Evolutionary conservation across 2,329 filamentous ascomycete genomes (phyloP), one percentile per base, ranked within the genome.

Genomic region (Zelopaecilomyces penicillatus): DNA sequence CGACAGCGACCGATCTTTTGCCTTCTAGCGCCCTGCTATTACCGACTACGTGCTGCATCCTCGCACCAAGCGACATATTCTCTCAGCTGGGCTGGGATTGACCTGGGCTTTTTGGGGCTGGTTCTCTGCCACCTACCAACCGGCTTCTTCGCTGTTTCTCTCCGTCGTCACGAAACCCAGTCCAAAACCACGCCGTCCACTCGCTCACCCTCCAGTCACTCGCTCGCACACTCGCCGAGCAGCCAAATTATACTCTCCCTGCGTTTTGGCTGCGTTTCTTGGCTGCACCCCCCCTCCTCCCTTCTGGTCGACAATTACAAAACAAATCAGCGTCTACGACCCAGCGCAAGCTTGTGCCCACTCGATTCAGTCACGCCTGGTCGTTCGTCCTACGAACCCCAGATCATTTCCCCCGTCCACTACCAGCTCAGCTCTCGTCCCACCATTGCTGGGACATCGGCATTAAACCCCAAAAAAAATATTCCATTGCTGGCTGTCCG

Each of bases 391-490:
- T 51, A 51, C 54, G 27, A 48, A 54, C 51, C 52, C 52, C 53
- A 53, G 53, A 54, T 47, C 43, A 50, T 55, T 48, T 55, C 53
- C 54, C 52, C 48, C 51, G 40, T 46, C 48, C 45, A 46, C 47
- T 47, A 45, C 50, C 51, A 50, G 54, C 52, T 56, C 56, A 57
- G 56, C 56, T 59, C 50, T 54, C 54, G 61, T 63, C 57, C 57
- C 57, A 59, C 57, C 57, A 45, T 46, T 37, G 36, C 34, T 39
- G 30, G 40, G 36, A 26, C 31, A 37, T 44, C 31, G 19, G 19
- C 19, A 19, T 34, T 34, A 9, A 41, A 38, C 28, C 28, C 30
- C 29, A 30, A 43, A 44, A 48, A 50, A 51, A 45, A 50, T 49
- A 52, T 48, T 46, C 49, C 48, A 44, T 46, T 52, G 37, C 44